Conservation (phyloP, 345 rosid species). For the Balakata baccata region DNA sequence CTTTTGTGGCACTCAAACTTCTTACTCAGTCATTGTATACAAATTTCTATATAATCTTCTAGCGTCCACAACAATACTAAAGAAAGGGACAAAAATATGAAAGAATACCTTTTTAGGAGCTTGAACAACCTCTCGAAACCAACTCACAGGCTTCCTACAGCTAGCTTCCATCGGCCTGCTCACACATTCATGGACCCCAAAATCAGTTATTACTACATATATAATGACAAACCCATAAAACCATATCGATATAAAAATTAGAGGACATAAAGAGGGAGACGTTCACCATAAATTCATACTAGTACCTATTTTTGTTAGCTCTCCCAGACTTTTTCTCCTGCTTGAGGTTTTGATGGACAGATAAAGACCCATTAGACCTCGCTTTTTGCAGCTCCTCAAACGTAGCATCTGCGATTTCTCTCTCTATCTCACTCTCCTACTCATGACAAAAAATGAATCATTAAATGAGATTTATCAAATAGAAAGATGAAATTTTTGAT, state of each 20-base stretch:
- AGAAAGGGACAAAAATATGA: neutral
- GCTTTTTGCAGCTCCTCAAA: conserved; percentile 77
- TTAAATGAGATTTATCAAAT: neutral
- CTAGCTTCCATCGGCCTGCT: conserved; percentile 71
- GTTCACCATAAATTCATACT: neutral
- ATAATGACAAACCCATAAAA: neutral
- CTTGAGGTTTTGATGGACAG: conserved; percentile 30
- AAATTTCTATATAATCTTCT: neutral
- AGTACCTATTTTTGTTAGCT: conserved; percentile 70
- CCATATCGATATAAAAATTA: neutral
- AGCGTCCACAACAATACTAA: neutral
- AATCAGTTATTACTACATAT: neutral
- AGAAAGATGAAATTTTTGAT: neutral
- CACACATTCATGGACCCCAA: neutral
- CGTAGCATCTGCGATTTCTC: conserved; percentile 63
- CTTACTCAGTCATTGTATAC: neutral
- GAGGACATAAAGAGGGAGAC: neutral
- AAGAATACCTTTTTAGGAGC: conserved; percentile 64
- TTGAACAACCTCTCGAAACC: conserved; percentile 71
- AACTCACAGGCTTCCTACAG: conserved; percentile 71
- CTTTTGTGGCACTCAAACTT: too few relatives aligned
- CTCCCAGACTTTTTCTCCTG: conserved; percentile 48
- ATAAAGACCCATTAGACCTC: conserved; percentile 64
- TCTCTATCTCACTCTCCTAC: conserved; percentile 56
- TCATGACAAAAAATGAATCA: neutral